These are phyloP conservation scores for Grigorovia humatica DNA, from an alignment of 805 yeast species.

Conservation along the genomic window DNA sequence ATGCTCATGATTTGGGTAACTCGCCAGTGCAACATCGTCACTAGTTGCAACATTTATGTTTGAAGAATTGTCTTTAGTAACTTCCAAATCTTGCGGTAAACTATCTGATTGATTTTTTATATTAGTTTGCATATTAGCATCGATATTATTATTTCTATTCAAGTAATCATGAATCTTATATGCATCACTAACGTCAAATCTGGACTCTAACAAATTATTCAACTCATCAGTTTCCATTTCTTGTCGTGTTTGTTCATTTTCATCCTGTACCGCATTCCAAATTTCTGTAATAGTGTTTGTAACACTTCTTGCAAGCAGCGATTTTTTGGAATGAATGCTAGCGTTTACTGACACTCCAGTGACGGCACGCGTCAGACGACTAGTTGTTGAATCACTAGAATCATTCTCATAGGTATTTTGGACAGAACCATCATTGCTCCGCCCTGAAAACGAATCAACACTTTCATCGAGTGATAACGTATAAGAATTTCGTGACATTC, in stretches of 20 bases:
- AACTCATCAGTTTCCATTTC: constrained; percentile 5
- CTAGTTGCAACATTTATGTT: neutral
- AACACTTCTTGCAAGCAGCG: constrained; percentile 8
- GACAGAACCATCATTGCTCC: no score
- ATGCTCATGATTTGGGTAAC: no score
- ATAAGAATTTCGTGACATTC: no score
- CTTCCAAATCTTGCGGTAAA: no score
- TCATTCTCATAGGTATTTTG: neutral
- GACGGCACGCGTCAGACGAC: no score
- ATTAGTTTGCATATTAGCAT: no score
- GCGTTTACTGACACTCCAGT: neutral
- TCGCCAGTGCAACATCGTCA: no score
- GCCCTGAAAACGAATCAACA: neutral
- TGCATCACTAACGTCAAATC: constrained; percentile 27
- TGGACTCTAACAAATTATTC: constrained; percentile 12
- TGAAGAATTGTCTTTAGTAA: no score
- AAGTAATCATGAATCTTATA: constrained; percentile 14
- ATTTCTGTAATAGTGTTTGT: constrained; percentile 12
- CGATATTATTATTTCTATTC: constrained; percentile 2
- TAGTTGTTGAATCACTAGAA: neutral
- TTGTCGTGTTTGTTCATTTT: constrained; percentile 13
- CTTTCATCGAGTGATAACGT: neutral
- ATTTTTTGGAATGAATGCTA: neutral
- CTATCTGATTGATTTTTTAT: no score
- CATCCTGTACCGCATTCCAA: constrained; percentile 16